These are phyloP conservation scores for Nepenthes alata DNA, from an alignment of 179 eudicot genomes.

Conservation along the genomic window DNA sequence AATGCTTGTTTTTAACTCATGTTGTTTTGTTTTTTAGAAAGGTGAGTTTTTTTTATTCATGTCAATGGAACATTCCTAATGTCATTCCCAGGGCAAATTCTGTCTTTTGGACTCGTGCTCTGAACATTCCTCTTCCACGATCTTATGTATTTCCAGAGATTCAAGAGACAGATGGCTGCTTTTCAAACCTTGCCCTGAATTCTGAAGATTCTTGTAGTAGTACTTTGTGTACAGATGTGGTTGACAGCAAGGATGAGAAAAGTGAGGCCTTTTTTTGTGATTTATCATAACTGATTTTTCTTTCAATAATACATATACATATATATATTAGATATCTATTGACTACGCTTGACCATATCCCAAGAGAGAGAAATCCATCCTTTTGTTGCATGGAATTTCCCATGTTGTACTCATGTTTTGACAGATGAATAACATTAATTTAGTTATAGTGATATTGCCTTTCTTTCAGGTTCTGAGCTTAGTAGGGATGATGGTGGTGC, in stretches of 20 bases:
- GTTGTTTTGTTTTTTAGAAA: not conserved
- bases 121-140: conserved; percentile 74
- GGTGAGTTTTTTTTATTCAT: conserved; percentile 4
- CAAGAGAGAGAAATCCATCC: not conserved
- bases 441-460: not conserved
- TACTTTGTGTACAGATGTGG: conserved; percentile 10
- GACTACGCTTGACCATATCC: too few relatives aligned
- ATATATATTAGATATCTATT: not conserved
- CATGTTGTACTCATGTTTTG: not conserved
- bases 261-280: conserved; percentile 12
- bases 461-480: conserved; percentile 15
- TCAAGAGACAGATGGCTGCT: conserved; percentile 17
- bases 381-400: not conserved
- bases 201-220: conserved; percentile 9
- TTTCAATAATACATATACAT: not conserved
- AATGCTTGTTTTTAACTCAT: not conserved
- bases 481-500: conserved; percentile 12
- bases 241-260: conserved; percentile 14
- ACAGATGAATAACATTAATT: not conserved
- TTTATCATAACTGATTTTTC: not conserved
- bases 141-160: conserved; percentile 48
- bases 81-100: conserved; percentile 71
- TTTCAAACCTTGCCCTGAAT: conserved; percentile 9
- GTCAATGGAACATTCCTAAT: not conserved
- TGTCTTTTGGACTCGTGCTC: conserved; percentile 92